Evolutionary conservation across 2,329 filamentous ascomycete species (phyloP).

Genomic region (Knoxdaviesia proteae): DNA sequence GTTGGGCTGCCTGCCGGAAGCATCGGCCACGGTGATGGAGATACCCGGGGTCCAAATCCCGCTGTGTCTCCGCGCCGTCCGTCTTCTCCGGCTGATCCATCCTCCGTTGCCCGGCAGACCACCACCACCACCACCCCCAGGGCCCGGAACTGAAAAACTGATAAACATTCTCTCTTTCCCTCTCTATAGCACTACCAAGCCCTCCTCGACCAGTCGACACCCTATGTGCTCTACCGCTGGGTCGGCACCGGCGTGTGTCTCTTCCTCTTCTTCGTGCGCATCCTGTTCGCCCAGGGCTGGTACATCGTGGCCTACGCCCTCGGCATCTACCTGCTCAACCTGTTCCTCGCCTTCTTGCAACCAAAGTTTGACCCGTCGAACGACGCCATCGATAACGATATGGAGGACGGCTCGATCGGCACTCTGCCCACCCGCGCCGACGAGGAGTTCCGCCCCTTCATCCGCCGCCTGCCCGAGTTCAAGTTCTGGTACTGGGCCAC

Average conservation of each 20-base stretch:
- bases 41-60: too few species aligned
- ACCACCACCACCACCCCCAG: too few species aligned
- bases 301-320: constrained; percentile 98
- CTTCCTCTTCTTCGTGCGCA: constrained; percentile 67
- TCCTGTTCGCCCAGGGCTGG: constrained; percentile 88
- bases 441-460: constrained; percentile 95
- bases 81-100: too few species aligned
- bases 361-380: constrained; percentile 98
- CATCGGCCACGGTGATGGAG: too few species aligned
- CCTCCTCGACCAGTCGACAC: constrained; percentile 82
- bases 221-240: constrained; percentile 81
- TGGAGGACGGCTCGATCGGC: constrained; percentile 75
- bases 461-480: constrained; percentile 89
- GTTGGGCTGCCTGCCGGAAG: too few species aligned
- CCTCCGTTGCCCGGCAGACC: too few species aligned
- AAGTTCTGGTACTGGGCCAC: constrained; percentile 99
- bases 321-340: constrained; percentile 95
- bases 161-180: not conserved
- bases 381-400: constrained; percentile 74
- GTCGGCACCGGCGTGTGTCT: constrained; percentile 57
- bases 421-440: constrained; percentile 84
- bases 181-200: constrained; percentile 65
- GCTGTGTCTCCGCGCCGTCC: too few species aligned
- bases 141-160: not conserved
- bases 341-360: constrained; percentile 95